These are phyloP conservation scores for Beauveria bassiana DNA, from an alignment of 2,329 filamentous ascomycete species.

Conservation along the genomic window DNA sequence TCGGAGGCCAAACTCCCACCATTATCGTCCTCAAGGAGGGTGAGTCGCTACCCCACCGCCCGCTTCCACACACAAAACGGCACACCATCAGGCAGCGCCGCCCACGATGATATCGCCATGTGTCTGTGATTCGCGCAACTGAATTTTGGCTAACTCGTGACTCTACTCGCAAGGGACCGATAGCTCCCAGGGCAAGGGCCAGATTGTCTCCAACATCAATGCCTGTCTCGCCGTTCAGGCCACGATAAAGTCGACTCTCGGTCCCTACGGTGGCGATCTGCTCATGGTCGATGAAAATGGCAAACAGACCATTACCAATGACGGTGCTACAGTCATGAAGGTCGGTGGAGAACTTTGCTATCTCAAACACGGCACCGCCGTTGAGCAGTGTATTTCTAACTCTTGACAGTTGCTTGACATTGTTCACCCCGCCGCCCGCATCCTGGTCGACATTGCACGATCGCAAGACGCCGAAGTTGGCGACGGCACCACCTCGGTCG, in stretches of 20 bases:
- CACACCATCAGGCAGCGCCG: constrained; percentile 5
- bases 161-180: constrained; percentile 66
- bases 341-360: constrained; percentile 34
- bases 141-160: constrained; percentile 14
- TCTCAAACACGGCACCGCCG: background rate
- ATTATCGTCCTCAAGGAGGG: constrained; percentile 98
- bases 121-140: background rate
- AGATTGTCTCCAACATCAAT: constrained; percentile 97
- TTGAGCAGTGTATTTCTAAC: background rate
- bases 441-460: constrained; percentile 95
- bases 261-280: constrained; percentile 93
- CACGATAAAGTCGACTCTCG: constrained; percentile 91
- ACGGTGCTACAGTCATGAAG: constrained; percentile 99
- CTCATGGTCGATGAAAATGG: constrained; percentile 95
- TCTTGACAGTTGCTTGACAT: constrained; percentile 78
- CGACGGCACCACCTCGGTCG: constrained; percentile 94
- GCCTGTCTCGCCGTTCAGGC: constrained; percentile 92
- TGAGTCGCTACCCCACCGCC: constrained; percentile 45
- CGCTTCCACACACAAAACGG: constrained; percentile 9
- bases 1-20: constrained; percentile 93
- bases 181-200: constrained; percentile 91
- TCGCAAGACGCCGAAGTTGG: constrained; percentile 99
- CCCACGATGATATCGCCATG: background rate
- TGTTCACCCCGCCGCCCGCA: constrained; percentile 91
- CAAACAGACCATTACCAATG: constrained; percentile 95